Evolutionary conservation across 2,329 filamentous ascomycete genomes (phyloP), one percentile per base, ranked within the genome.

Genomic region (Aspergillus pseudonomiae): DNA sequence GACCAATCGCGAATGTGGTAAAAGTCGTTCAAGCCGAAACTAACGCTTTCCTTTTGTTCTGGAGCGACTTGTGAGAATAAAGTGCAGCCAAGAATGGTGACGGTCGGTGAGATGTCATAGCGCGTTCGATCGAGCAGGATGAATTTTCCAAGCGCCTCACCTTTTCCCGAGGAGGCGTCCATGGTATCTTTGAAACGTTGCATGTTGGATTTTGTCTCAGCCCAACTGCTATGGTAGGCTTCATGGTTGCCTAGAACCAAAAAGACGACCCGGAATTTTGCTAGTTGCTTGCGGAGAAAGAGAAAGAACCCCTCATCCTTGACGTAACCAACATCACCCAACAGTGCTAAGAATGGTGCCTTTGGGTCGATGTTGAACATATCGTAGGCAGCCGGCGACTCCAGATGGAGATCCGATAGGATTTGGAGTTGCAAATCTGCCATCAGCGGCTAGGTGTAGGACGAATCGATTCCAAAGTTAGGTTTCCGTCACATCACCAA

Each of bases 201-300:
- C 48, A 72, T 41, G 12, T 56, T 64, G 4, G 53, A 34, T 41
- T 69, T 68, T 24, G 67, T 58, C 32, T 61, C 43, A 1, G 39
- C 7, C 55, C 59, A 57, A 14, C 39, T 61, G 41, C 55, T 39
- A 32, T 67, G 62, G 63, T 83, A 85, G 0, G 83, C 73, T 67
- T 87, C 85, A 66, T 87, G 84, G 66, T 87, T 86, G 0, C 84
- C 84, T 0, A 80, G 72, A 2, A 86, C 77, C 32, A 84, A 77
- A 43, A 87, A 77, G 3, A 87, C 81, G 5, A 74, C 68, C 4
- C 71, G 71, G 67, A 85, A 87, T 10, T 76, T 71, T 0, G 50
- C 10, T 7, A 86, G 77, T 65, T 86, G 84, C 0, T 62, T 6
- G 65, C 74, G 24, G 11, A 86, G 71, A 26, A 86, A 87, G 1